phyloP scores from a whole-genome alignment of 2,329 filamentous ascomycete species.

The Aspergillus fumigatiaffinis region DNA sequence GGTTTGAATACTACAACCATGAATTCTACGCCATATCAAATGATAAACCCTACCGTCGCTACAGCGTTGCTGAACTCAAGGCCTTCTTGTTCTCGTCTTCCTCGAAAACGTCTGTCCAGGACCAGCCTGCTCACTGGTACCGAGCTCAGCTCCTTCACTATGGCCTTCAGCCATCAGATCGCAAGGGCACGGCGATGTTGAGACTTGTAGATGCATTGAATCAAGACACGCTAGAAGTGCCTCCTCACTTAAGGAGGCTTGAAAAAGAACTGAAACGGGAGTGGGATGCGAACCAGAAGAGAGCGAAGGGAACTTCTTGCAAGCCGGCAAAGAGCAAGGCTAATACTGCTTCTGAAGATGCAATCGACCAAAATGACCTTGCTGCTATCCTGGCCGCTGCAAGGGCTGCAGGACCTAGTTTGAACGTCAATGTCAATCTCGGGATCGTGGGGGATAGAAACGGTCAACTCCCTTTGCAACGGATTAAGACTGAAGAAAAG shows the following conservation, averaged over 20 bases:
- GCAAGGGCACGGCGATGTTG: slow-evolving; percentile 57
- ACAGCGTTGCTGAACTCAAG: slow-evolving; percentile 43
- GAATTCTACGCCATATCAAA: slow-evolving; percentile 45
- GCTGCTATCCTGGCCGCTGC: not conserved
- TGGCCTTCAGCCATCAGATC: slow-evolving; percentile 53
- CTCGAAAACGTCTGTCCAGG: slow-evolving; percentile 28
- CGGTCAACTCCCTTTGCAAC: not conserved
- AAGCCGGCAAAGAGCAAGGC: not conserved
- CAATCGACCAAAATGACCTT: not conserved
- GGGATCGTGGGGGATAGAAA: not conserved
- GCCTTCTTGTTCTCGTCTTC: slow-evolving; percentile 35
- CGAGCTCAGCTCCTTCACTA: slow-evolving; percentile 62
- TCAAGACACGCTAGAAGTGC: slow-evolving; percentile 47
- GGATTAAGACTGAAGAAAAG: not conserved
- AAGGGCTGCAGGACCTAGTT: not conserved
- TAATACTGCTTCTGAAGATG: not conserved
- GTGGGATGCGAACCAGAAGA: slow-evolving; percentile 49
- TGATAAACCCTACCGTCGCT: slow-evolving; percentile 46
- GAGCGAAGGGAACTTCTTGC: not conserved
- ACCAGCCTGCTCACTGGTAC: slow-evolving; percentile 59
- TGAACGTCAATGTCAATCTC: not conserved
- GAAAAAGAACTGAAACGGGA: slow-evolving; percentile 57
- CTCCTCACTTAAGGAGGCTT: slow-evolving; percentile 45
- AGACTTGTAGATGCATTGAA: slow-evolving; percentile 56
- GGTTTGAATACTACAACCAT: slow-evolving; percentile 43